phyloP scores from a whole-genome alignment of 768 basidiomycete genomes.

The Gautieria morchelliformis region DNA sequence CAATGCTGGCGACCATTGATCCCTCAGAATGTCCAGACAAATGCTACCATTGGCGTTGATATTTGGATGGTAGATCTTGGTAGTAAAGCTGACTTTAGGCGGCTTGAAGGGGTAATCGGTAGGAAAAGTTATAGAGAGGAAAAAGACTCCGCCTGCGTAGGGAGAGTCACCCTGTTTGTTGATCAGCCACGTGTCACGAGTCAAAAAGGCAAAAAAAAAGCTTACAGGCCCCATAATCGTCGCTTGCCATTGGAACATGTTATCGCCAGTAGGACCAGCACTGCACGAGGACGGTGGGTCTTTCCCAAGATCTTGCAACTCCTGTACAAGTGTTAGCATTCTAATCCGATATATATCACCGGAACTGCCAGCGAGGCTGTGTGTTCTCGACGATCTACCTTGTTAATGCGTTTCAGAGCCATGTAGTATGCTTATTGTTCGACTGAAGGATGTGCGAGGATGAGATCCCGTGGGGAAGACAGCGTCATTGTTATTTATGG shows the following conservation, averaged over 20 bases:
- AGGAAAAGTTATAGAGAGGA: constrained; percentile 89
- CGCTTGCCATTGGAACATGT: constrained; percentile 99
- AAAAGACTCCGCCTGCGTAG: constrained; percentile 98
- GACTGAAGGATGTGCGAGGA: background rate
- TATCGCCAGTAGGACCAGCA: constrained; percentile 94
- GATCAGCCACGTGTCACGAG: constrained; percentile 2
- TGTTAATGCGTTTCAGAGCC: constrained; percentile 99
- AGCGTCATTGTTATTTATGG: background rate
- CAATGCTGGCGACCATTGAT: constrained; percentile 98
- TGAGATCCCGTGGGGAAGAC: background rate
- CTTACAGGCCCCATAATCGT: constrained; percentile 99
- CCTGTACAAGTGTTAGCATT: constrained; percentile 38
- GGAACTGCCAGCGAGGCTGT: constrained; percentile 4
- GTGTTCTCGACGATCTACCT: constrained; percentile 41
- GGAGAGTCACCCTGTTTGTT: constrained; percentile 80
- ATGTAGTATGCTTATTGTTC: constrained; percentile 31
- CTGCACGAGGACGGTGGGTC: constrained; percentile 99
- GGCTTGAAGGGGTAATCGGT: constrained; percentile 99
- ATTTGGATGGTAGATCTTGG: constrained; percentile 99
- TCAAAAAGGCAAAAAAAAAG: constrained; percentile 12
- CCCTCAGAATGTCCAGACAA: constrained; percentile 95
- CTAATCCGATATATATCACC: background rate
- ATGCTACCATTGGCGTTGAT: constrained; percentile 99
- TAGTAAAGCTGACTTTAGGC: constrained; percentile 98
- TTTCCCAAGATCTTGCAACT: constrained; percentile 97